These are phyloP conservation scores for Monosporascus ibericus DNA, from an alignment of 2,329 filamentous ascomycete genomes.

Conservation along the genomic window DNA sequence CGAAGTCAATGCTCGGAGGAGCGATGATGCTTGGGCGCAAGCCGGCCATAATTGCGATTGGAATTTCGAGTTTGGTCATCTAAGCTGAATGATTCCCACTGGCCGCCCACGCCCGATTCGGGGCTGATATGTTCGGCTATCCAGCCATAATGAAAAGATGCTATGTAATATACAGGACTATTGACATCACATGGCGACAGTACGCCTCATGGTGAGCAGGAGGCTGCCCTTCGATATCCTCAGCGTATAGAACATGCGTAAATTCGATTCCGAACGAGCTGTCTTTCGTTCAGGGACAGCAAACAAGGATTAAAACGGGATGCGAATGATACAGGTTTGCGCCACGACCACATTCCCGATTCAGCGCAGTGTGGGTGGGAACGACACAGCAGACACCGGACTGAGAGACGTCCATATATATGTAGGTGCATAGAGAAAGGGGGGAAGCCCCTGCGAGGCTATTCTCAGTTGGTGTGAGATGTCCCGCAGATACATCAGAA, in stretches of 20 bases:
- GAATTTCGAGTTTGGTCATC: neutral
- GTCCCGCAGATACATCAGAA: neutral
- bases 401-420: constrained; percentile 1
- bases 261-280: constrained; percentile 5
- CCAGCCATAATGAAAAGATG: neutral
- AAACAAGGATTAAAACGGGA: constrained; percentile 15
- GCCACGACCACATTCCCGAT: constrained; percentile 26
- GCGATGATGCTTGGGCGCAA: neutral
- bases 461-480: neutral
- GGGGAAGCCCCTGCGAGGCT: no score
- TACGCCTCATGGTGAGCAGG: no score
- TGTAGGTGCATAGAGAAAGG: no score
- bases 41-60: neutral
- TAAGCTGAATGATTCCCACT: neutral
- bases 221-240: no score
- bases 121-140: neutral
- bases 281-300: constrained; percentile 9
- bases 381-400: constrained; percentile 14
- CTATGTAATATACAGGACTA: neutral
- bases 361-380: constrained; percentile 23
- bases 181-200: no score
- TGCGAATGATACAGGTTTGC: neutral
- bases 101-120: neutral
- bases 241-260: neutral
- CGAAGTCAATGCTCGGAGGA: no score